phyloP scores from a whole-genome alignment of 176 grass and related monocot genomes.

The Poa annua region DNA sequence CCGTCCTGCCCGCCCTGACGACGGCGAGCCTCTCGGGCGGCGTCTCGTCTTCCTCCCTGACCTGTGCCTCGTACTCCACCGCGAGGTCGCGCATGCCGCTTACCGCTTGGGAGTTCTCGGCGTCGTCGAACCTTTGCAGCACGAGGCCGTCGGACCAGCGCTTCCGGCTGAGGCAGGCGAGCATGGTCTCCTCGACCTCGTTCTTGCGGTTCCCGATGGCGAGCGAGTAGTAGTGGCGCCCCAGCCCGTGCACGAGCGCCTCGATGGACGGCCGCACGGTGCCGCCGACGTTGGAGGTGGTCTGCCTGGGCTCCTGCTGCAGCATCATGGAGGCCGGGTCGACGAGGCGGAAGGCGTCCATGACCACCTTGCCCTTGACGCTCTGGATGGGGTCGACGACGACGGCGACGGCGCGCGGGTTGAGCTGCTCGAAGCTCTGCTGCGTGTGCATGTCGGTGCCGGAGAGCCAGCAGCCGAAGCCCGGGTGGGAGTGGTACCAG shows the following conservation, averaged over 20 bases:
- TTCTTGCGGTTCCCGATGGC: neutral
- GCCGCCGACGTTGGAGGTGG: constrained; percentile 66
- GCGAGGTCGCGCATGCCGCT: constrained; percentile 50
- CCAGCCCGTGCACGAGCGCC: constrained; percentile 32
- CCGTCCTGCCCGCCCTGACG: constrained; percentile 57
- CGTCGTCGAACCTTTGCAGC: neutral
- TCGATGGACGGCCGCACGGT: constrained; percentile 60
- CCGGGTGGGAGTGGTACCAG: constrained; percentile 16
- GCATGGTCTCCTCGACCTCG: constrained; percentile 17
- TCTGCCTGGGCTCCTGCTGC: constrained; percentile 63
- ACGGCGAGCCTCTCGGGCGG: constrained; percentile 65
- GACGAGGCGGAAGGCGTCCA: constrained; percentile 32
- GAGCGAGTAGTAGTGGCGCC: constrained; percentile 19
- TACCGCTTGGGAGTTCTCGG: neutral
- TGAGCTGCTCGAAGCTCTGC: constrained; percentile 72
- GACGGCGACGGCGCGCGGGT: constrained; percentile 70
- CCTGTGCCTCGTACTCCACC: constrained; percentile 59
- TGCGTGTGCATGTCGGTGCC: constrained; percentile 71
- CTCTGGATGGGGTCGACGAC: constrained; percentile 80
- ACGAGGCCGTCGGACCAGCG: constrained; percentile 6
- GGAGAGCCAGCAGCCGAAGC: constrained; percentile 81
- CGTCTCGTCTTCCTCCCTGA: constrained; percentile 68
- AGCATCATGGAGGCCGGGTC: constrained; percentile 61
- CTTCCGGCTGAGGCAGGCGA: neutral
- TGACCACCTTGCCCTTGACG: constrained; percentile 76